These are phyloP conservation scores for Clarireedia homoeocarpa DNA, from an alignment of 2,329 filamentous ascomycete genomes.

Conservation along the genomic window DNA sequence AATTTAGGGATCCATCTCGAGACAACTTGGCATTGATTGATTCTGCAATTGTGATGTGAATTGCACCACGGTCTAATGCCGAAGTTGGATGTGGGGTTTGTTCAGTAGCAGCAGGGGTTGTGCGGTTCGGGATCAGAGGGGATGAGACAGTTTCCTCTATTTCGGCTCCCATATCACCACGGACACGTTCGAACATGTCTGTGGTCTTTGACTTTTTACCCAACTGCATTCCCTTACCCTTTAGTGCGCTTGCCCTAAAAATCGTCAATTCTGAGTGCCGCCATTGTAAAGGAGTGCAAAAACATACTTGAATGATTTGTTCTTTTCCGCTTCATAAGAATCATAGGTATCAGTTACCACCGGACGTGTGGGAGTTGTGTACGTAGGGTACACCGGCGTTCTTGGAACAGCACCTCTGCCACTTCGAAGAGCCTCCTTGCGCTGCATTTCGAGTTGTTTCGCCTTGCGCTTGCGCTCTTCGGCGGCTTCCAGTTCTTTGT, in stretches of 20 bases:
- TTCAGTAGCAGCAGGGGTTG: conserved; percentile 43
- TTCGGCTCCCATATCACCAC: conserved; percentile 83
- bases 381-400: conserved; percentile 79
- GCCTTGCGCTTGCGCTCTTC: conserved; percentile 98
- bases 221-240: conserved; percentile 97
- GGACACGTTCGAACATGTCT: conserved; percentile 94
- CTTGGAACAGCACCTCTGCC: conserved; percentile 61
- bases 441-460: conserved; percentile 97
- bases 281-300: conserved; percentile 17
- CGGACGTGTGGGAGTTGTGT: conserved; percentile 71
- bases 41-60: conserved; percentile 84
- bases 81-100: conserved; percentile 49
- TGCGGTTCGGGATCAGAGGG: conserved; percentile 54
- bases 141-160: conserved; percentile 57
- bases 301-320: conserved; percentile 75
- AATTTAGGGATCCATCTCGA: conserved; percentile 78
- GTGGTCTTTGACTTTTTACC: conserved; percentile 98
- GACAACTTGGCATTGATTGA: conserved; percentile 84
- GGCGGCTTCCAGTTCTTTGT: conserved; percentile 96
- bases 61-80: conserved; percentile 70
- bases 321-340: conserved; percentile 94
- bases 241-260: conserved; percentile 52
- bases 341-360: conserved; percentile 78
- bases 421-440: conserved; percentile 84
- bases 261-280: conserved; percentile 14